A percentile compares a stretch with the other conserved stretches of the same genome.
Evolutionary conservation across 2,329 filamentous ascomycete genomes (phyloP).

Genomic region (Fusarium albosuccineum): DNA sequence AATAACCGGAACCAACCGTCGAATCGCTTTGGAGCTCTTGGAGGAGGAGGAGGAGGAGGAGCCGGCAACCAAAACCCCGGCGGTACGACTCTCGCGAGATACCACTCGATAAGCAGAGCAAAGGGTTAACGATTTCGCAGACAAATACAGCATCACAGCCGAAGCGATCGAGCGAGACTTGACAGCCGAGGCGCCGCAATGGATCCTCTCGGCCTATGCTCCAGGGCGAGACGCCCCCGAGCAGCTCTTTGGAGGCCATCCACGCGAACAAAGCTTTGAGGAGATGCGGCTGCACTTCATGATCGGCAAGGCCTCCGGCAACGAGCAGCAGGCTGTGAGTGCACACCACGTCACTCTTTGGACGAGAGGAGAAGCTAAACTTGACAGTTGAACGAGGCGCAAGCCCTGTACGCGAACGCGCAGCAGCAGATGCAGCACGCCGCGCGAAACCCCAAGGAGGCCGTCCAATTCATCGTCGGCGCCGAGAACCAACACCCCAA

Average conservation of each 20-base stretch:
- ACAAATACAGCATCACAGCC: constrained; percentile 66
- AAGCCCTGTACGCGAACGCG: constrained; percentile 72
- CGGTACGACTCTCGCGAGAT: constrained; percentile 27
- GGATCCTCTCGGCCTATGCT: constrained; percentile 89
- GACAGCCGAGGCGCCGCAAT: constrained; percentile 78
- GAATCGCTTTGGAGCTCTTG: constrained; percentile 71
- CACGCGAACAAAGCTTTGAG: constrained; percentile 88
- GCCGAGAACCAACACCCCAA: constrained; percentile 81
- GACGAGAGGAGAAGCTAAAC: constrained; percentile 32
- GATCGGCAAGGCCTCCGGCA: constrained; percentile 69
- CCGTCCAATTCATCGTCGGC: constrained; percentile 76
- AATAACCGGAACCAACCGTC: constrained; percentile 50
- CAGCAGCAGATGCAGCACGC: constrained; percentile 80
- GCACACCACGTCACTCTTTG: constrained; percentile 4
- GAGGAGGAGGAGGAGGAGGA: constrained; percentile 42
- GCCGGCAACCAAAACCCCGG: constrained; percentile 35
- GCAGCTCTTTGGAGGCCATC: constrained; percentile 84
- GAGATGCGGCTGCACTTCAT: constrained; percentile 85
- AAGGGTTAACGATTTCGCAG: constrained; percentile 35
- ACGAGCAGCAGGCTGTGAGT: constrained; percentile 65
- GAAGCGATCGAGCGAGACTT: constrained; percentile 76
- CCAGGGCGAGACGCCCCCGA: constrained; percentile 81
- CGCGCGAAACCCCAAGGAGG: constrained; percentile 76
- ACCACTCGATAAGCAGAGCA: not conserved
- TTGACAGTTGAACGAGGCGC: constrained; percentile 69